phyloP scores from a whole-genome alignment of 768 basidiomycete genomes.

The Lenzites betulinus region DNA sequence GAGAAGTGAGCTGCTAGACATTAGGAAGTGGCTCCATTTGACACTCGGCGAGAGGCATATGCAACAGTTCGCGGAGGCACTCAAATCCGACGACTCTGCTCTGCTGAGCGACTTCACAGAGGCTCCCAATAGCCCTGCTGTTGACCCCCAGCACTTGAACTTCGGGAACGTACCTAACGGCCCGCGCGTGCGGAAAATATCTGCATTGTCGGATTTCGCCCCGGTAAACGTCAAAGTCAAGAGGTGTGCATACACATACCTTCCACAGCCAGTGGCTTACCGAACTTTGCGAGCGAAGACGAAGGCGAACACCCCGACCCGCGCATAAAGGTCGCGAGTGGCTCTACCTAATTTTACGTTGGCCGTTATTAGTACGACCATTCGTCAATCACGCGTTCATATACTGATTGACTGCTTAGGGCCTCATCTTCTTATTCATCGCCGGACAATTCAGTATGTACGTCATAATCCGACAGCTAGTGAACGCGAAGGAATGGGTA shows the following conservation, averaged over 20 bases:
- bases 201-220: conserved; percentile 85
- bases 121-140: conserved; percentile 28
- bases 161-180: conserved; percentile 27
- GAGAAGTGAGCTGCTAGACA: conserved; percentile 51
- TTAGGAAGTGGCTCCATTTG: conserved; percentile 14
- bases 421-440: conserved; percentile 84
- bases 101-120: conserved; percentile 15
- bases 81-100: conserved; percentile 37
- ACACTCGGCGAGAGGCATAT: conserved; percentile 54
- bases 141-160: conserved; percentile 10
- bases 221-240: conserved; percentile 86
- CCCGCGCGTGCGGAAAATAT: conserved; percentile 72
- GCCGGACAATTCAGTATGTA: conserved; percentile 84
- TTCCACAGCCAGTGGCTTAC: background rate
- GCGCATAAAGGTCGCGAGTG: conserved; percentile 63
- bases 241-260: conserved; percentile 48
- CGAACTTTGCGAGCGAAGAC: conserved; percentile 28
- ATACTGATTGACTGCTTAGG: conserved; percentile 40
- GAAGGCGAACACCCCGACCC: conserved; percentile 34
- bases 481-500: conserved; percentile 93
- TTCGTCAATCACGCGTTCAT: no score
- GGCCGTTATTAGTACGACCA: conserved; percentile 74
- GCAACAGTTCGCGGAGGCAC: conserved; percentile 74
- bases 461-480: conserved; percentile 84
- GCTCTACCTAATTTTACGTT: conserved; percentile 76